phyloP scores from a whole-genome alignment of 345 rosid species.

The Arabidopsis suecica region DNA sequence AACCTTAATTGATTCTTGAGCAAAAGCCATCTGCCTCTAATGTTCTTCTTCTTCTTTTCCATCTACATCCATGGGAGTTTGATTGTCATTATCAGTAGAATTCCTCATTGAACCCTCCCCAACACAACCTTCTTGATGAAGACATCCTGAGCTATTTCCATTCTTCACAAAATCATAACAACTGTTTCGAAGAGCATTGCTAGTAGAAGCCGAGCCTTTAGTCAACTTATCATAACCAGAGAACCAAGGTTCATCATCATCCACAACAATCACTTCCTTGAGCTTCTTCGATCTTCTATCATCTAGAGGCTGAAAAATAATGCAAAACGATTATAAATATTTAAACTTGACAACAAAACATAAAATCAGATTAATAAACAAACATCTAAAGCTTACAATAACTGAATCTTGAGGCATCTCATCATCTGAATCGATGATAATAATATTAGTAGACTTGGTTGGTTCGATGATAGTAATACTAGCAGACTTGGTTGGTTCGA shows the following conservation, averaged over 20 bases:
- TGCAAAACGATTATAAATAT: conserved; percentile 15
- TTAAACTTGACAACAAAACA: not conserved
- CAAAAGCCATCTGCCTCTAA: conserved; percentile 79
- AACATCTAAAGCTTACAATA: conserved; percentile 21
- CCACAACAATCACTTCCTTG: conserved; percentile 9
- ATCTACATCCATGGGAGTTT: conserved; percentile 20
- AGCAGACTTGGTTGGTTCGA: too few species aligned
- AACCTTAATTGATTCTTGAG: conserved; percentile 78
- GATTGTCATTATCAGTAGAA: conserved; percentile 12
- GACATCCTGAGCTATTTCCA: conserved; percentile 1
- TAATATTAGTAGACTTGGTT: too few species aligned
- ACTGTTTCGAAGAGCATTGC: too few species aligned
- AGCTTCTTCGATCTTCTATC: not conserved
- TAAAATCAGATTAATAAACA: not conserved
- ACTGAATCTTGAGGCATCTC: conserved; percentile 9
- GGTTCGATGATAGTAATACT: too few species aligned
- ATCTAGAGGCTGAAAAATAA: not conserved
- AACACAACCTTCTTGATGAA: not conserved
- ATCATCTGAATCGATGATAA: not conserved
- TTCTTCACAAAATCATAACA: not conserved
- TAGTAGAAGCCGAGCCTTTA: too few species aligned
- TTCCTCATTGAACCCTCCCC: conserved; percentile 13
- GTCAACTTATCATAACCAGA: too few species aligned
- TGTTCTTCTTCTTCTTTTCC: conserved; percentile 54
- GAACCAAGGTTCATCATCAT: not conserved